phyloP scores from a whole-genome alignment of 2,329 filamentous ascomycete species.

The Coniochaeta sp. region DNA sequence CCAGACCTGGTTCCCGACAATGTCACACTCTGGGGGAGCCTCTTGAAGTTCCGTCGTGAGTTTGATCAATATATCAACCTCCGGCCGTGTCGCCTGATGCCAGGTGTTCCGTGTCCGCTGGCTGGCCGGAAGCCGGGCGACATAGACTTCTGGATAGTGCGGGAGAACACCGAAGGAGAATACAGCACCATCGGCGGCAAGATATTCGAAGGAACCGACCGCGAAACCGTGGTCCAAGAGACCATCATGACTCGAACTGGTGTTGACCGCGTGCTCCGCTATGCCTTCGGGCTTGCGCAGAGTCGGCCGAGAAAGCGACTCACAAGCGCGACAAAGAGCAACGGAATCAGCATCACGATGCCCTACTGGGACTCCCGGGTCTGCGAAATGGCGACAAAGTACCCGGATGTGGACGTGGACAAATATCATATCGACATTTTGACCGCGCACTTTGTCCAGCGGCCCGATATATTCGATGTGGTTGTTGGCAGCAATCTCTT shows the following conservation, averaged over 20 bases:
- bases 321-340: conserved; percentile 60
- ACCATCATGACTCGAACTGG: conserved; percentile 52
- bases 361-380: conserved; percentile 58
- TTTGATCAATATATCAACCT: conserved; percentile 65
- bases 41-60: conserved; percentile 58
- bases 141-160: conserved; percentile 57
- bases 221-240: conserved; percentile 53
- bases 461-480: conserved; percentile 49
- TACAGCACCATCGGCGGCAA: conserved; percentile 56
- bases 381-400: conserved; percentile 40
- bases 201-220: conserved; percentile 48
- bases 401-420: conserved; percentile 48
- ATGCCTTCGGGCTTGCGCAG: conserved; percentile 53
- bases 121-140: conserved; percentile 44
- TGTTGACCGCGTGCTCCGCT: conserved; percentile 50
- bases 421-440: conserved; percentile 60
- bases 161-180: conserved; percentile 58
- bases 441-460: conserved; percentile 53
- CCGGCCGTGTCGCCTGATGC: conserved; percentile 54
- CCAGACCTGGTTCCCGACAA: conserved; percentile 52
- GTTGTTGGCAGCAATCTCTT: conserved; percentile 54
- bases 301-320: conserved; percentile 45
- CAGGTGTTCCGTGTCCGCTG: conserved; percentile 51
- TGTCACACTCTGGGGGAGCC: conserved; percentile 58
- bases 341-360: conserved; percentile 57